Conservation (phyloP, 768 basidiomycete species). For the Agaricus bisporus region DNA sequence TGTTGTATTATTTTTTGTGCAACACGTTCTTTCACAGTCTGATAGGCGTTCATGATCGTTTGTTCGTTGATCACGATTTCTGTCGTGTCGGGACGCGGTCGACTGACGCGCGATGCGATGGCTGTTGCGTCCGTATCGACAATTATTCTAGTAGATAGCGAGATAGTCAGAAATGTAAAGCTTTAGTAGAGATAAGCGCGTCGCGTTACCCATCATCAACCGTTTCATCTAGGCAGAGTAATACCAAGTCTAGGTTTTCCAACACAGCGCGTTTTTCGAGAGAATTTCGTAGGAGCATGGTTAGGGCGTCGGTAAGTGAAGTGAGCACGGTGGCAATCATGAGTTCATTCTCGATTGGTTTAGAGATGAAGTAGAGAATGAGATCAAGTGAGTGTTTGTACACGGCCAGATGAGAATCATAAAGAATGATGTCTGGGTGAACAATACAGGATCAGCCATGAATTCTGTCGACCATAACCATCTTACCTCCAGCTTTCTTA, state of each 20-base stretch:
- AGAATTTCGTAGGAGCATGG: constrained; percentile 81
- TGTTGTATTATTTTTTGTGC: constrained; percentile 72
- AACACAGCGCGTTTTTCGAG: constrained; percentile 93
- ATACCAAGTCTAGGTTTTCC: constrained; percentile 89
- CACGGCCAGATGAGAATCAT: constrained; percentile 83
- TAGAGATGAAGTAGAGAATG: constrained; percentile 89
- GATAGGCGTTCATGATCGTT: constrained; percentile 89
- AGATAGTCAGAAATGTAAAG: not conserved
- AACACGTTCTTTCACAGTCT: constrained; percentile 81
- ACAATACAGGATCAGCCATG: not conserved
- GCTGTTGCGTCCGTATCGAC: constrained; percentile 94
- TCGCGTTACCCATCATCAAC: constrained; percentile 90
- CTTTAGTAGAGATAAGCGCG: not conserved
- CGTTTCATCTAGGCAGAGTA: constrained; percentile 93
- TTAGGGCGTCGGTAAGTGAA: constrained; percentile 82
- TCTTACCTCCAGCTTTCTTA: constrained; percentile 83
- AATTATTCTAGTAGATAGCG: constrained; percentile 61
- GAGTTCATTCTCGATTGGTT: constrained; percentile 87
- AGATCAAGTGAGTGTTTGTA: constrained; percentile 96
- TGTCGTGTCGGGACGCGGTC: constrained; percentile 87
- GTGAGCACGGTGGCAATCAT: constrained; percentile 86
- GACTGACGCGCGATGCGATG: constrained; percentile 91
- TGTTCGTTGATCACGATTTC: constrained; percentile 99
- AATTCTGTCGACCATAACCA: not conserved
- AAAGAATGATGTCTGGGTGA: constrained; percentile 80